Evolutionary conservation across 768 basidiomycete genomes (phyloP).

Genomic region (Boletus pseudopeckii): DNA sequence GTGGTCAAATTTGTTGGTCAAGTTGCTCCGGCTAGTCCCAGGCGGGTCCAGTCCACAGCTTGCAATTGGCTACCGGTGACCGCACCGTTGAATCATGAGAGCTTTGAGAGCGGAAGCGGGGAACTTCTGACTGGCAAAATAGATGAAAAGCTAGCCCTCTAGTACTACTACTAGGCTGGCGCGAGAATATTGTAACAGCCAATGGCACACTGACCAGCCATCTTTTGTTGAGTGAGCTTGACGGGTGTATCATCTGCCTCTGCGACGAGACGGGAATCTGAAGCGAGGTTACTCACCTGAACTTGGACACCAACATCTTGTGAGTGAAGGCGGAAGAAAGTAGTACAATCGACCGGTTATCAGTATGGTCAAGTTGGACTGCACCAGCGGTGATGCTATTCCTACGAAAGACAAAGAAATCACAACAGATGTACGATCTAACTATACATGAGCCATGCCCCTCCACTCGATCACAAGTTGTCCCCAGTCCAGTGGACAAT

Average conservation of each 20-base stretch:
- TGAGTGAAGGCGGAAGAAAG: too few relatives aligned
- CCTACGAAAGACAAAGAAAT: conserved; percentile 17
- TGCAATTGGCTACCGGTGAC: neutral
- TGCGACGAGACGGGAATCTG: neutral
- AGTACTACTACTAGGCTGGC: too few relatives aligned
- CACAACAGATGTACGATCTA: conserved; percentile 30
- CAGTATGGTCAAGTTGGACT: neutral
- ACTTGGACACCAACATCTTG: neutral
- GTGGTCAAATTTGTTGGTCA: neutral
- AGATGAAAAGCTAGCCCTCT: too few relatives aligned
- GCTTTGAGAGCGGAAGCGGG: neutral
- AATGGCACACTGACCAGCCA: too few relatives aligned
- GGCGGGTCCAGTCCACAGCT: neutral
- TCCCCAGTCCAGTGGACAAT: conserved; percentile 17
- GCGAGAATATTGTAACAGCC: too few relatives aligned
- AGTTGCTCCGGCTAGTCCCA: neutral
- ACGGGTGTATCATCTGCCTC: neutral
- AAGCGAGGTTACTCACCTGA: neutral
- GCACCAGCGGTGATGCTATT: neutral
- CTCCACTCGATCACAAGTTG: conserved; percentile 5
- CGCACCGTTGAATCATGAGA: neutral
- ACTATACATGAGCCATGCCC: conserved; percentile 18
- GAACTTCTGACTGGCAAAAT: neutral
- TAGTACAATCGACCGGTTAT: too few relatives aligned
- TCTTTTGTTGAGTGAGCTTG: too few relatives aligned